phyloP scores from a whole-genome alignment of 768 basidiomycete species.

The Pleurotus cornucopiae region DNA sequence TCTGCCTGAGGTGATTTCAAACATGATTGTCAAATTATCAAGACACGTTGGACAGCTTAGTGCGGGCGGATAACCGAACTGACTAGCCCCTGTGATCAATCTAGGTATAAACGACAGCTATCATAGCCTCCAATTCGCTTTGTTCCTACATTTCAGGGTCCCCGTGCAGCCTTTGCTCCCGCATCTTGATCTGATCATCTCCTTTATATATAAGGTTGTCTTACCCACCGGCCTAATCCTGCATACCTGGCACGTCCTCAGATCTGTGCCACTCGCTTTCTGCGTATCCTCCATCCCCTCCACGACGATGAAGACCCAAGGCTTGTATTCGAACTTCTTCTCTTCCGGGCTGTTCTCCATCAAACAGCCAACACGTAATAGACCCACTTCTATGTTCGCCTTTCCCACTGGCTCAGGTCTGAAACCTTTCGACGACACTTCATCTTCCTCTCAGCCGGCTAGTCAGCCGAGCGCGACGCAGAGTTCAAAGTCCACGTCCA shows the following conservation, averaged over 20 bases:
- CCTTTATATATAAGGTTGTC: background rate
- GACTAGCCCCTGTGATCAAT: background rate
- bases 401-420: background rate
- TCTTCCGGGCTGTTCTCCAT: constrained; percentile 5
- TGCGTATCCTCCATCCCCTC: background rate
- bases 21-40: background rate
- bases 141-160: constrained; percentile 1
- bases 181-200: constrained; percentile 8
- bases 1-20: too few relatives aligned
- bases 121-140: constrained; percentile 2
- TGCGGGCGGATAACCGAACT: background rate
- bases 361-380: background rate
- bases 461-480: background rate
- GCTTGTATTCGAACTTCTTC: constrained; percentile 8
- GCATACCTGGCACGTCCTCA: background rate
- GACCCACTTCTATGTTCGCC: constrained; percentile 6
- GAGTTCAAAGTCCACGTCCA: background rate
- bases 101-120: constrained; percentile 1
- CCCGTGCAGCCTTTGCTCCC: constrained; percentile 4
- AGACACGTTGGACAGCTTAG: background rate
- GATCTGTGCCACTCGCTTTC: background rate
- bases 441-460: background rate
- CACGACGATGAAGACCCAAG: constrained; percentile 1
- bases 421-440: background rate
- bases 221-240: background rate